phyloP scores from a whole-genome alignment of 768 basidiomycete species.

The Mycena galopus region DNA sequence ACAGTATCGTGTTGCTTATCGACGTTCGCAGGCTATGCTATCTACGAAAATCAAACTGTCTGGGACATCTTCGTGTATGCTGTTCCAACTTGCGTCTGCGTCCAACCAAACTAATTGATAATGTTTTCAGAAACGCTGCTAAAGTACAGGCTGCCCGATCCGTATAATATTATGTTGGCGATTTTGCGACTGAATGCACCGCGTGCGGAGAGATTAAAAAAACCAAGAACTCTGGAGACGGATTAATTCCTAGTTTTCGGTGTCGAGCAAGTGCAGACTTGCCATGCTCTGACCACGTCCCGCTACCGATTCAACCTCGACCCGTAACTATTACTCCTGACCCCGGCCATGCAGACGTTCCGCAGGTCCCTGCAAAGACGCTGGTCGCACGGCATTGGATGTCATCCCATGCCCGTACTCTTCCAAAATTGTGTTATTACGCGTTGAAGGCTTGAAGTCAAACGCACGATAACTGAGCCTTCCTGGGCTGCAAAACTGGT shows the following conservation, averaged over 20 bases:
- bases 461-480: slow-evolving; percentile 61
- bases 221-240: slow-evolving; percentile 3
- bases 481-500: slow-evolving; percentile 43
- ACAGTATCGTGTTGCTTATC: not conserved
- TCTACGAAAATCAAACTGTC: slow-evolving; percentile 68
- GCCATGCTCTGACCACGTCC: not conserved
- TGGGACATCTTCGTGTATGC: slow-evolving; percentile 67
- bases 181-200: slow-evolving; percentile 9
- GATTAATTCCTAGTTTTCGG: not conserved
- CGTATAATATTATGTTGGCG: slow-evolving; percentile 35
- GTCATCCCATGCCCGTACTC: slow-evolving; percentile 62
- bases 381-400: slow-evolving; percentile 49
- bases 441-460: not conserved
- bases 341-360: slow-evolving; percentile 24
- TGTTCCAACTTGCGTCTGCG: not conserved
- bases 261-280: not conserved
- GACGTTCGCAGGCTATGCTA: slow-evolving; percentile 54
- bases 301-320: slow-evolving; percentile 19
- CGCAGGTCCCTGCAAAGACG: slow-evolving; percentile 37
- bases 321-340: slow-evolving; percentile 27
- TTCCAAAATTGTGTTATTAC: slow-evolving; percentile 36
- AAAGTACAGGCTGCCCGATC: slow-evolving; percentile 51
- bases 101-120: slow-evolving; percentile 2
- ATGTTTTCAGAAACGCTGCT: slow-evolving; percentile 47
- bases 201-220: slow-evolving; percentile 21